phyloP scores from a whole-genome alignment of 345 rosid species.

The Citrus reticulata region DNA sequence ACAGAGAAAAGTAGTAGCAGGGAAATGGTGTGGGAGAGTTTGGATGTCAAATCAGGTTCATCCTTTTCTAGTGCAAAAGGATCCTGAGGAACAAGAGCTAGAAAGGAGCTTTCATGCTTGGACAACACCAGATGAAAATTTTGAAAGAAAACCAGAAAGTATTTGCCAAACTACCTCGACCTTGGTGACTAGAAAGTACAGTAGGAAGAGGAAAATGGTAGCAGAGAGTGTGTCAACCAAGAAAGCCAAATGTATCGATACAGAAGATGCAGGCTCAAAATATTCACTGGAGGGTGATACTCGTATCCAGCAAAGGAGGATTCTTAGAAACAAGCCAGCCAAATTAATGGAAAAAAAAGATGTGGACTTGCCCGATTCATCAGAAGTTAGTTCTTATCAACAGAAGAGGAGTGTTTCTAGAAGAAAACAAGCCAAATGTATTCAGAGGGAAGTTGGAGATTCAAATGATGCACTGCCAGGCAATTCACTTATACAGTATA shows the following conservation, averaged over 20 bases:
- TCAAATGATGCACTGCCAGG: slow-evolving; percentile 33
- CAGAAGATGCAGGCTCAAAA: slow-evolving; percentile 52
- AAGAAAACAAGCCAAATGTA: slow-evolving; percentile 26
- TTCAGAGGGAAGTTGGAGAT: slow-evolving; percentile 24
- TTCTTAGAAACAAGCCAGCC: slow-evolving; percentile 36
- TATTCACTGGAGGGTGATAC: slow-evolving; percentile 45
- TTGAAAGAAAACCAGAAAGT: slow-evolving; percentile 37
- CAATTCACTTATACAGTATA: slow-evolving; percentile 18
- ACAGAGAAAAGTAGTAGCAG: slow-evolving; percentile 81
- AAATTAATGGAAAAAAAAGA: slow-evolving; percentile 39
- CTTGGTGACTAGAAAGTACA: slow-evolving; percentile 42
- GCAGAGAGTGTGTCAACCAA: slow-evolving; percentile 37
- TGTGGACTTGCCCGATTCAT: slow-evolving; percentile 36
- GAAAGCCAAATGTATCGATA: slow-evolving; percentile 37
- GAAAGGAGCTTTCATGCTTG: slow-evolving; percentile 40
- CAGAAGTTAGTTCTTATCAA: slow-evolving; percentile 35
- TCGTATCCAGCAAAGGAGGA: slow-evolving; percentile 34
- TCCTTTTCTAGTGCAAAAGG: slow-evolving; percentile 52
- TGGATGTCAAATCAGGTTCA: slow-evolving; percentile 99
- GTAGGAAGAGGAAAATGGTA: slow-evolving; percentile 62
- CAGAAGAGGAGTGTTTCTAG: slow-evolving; percentile 17
- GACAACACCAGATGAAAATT: slow-evolving; percentile 39
- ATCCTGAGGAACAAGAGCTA: slow-evolving; percentile 54
- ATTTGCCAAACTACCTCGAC: slow-evolving; percentile 28
- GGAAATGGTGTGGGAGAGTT: slow-evolving; percentile 97